Base-by-base conservation (phyloP, 495 filamentous ascomycete species). In the Talaromyces borbonicus region DNA sequence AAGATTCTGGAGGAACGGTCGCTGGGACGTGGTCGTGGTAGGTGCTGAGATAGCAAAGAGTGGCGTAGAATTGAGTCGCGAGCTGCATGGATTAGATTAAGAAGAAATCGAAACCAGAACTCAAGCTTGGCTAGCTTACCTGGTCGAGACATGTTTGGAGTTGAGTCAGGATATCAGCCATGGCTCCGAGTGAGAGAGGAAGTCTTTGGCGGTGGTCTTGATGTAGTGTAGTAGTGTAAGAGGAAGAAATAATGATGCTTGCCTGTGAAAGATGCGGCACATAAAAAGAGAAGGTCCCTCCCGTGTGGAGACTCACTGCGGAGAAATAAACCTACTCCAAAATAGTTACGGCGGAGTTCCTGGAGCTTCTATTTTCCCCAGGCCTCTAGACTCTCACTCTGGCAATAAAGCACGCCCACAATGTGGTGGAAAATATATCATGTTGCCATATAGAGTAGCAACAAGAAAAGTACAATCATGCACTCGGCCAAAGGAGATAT, bases 121-220 rank as follows among this genome's bases (percentile, higher is more conserved):
- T 42, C 22, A 4, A 8, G 5, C 12, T 12, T 27, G 11, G 30
- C 32, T 35, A 26, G 31, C 42, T 49, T 68, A 90, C 87, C 70
- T 94, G 81, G 60, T 97, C 90, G 46, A 94, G 82, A 59, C 87
- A 85, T 60, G 94, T 89, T 70, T 98, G 92, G 31, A 98, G 75
- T 60, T 96, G 90, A 3, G 92, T 95, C 30, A 98, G 77, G 33
- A 83, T 77, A 63, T 98, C 92, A 0, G 84, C 84, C 90, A 95
- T 96, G 45, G 38, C n/a, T n/a, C n/a, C 67, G 55, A 29, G 5
- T 18, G 3, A 31, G 33, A 9, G 15, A 16, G 33, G 46, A 22
- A 12, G n/a, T 29, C 18, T 24, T 12, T 18, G 26, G 45, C 26
- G 15, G 8, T 14, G 44, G 45, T 9, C 23, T 30, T 49, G 29